These are phyloP conservation scores for Dipodascopsis uninucleata DNA, from an alignment of 805 yeast genomes.

Conservation along the genomic window DNA sequence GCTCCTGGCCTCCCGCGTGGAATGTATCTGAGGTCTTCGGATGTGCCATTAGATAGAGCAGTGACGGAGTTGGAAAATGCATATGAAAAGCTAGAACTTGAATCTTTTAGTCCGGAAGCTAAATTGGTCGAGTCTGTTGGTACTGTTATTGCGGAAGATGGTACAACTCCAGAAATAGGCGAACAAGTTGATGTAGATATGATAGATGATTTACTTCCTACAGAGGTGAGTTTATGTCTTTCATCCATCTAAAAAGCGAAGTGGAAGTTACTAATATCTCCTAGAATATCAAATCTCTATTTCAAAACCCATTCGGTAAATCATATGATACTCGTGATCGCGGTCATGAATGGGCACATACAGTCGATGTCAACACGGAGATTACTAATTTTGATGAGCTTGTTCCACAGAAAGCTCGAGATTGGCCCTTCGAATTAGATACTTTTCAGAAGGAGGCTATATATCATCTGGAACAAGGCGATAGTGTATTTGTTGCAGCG, in stretches of 20 bases:
- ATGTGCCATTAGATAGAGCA: conserved; percentile 9
- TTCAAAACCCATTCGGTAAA: conserved; percentile 11
- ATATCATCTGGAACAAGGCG: conserved; percentile 94
- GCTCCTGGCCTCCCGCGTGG: conserved; percentile 85
- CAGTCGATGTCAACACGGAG: conserved; percentile 79
- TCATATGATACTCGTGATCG: conserved; percentile 2
- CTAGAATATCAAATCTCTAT: conserved; percentile 13
- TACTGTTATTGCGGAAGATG: conserved; percentile 30
- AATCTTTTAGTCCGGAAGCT: not conserved
- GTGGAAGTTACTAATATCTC: not conserved
- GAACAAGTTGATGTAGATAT: conserved; percentile 24
- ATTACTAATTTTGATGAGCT: conserved; percentile 81
- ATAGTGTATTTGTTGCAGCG: conserved; percentile 97
- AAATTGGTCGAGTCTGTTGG: conserved; percentile 7
- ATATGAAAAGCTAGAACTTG: too few relatives aligned
- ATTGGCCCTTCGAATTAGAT: conserved; percentile 93
- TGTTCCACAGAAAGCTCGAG: conserved; percentile 88
- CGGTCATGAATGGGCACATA: conserved; percentile 86
- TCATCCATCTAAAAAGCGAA: not conserved
- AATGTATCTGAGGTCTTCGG: conserved; percentile 36
- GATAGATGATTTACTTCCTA: conserved; percentile 50
- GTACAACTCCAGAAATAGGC: conserved; percentile 2
- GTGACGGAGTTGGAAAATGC: conserved; percentile 23
- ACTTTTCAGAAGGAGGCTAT: conserved; percentile 96
- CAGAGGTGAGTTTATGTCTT: conserved; percentile 42